phyloP scores from a whole-genome alignment of 2,329 filamentous ascomycete genomes.

The Salinomyces thailandicus region DNA sequence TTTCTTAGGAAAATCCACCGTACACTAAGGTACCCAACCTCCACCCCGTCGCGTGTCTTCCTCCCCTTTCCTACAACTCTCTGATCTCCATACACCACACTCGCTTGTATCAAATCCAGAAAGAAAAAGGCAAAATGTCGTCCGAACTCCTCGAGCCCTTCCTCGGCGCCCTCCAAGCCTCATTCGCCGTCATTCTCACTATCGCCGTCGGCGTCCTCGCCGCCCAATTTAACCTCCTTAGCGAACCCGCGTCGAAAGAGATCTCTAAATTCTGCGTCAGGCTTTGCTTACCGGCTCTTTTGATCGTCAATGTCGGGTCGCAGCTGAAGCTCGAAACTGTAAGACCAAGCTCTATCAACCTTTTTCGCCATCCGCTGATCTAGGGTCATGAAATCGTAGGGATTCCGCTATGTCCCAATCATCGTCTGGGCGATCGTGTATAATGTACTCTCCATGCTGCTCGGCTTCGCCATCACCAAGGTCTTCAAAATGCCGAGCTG shows the following conservation, averaged over 20 bases:
- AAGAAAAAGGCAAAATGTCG: too few species aligned
- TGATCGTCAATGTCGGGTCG: slow-evolving; percentile 44
- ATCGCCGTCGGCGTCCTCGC: slow-evolving; percentile 43
- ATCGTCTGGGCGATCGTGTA: slow-evolving; percentile 43
- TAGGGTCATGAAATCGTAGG: slow-evolving; percentile 6
- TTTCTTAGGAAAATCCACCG: too few species aligned
- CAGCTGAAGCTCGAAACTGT: slow-evolving; percentile 41
- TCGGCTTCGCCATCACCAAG: slow-evolving; percentile 36
- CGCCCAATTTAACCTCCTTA: slow-evolving; percentile 41
- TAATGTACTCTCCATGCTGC: slow-evolving; percentile 38
- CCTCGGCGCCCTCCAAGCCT: slow-evolving; percentile 45
- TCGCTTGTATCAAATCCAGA: too few species aligned
- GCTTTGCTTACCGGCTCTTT: slow-evolving; percentile 43
- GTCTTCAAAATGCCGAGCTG: slow-evolving; percentile 42
- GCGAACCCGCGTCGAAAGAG: slow-evolving; percentile 39
- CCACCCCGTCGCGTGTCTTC: too few species aligned
- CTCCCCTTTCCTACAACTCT: too few species aligned
- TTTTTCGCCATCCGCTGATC: too few species aligned
- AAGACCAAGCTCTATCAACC: too few species aligned
- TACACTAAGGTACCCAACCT: too few species aligned
- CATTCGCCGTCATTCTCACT: slow-evolving; percentile 44
- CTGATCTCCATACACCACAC: too few species aligned
- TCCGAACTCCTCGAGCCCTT: slow-evolving; percentile 31
- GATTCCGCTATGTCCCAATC: slow-evolving; percentile 12
- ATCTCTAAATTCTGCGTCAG: slow-evolving; percentile 44